These are phyloP conservation scores for Hypomontagnella monticulosa DNA, from an alignment of 495 filamentous ascomycete genomes.

Conservation along the genomic window DNA sequence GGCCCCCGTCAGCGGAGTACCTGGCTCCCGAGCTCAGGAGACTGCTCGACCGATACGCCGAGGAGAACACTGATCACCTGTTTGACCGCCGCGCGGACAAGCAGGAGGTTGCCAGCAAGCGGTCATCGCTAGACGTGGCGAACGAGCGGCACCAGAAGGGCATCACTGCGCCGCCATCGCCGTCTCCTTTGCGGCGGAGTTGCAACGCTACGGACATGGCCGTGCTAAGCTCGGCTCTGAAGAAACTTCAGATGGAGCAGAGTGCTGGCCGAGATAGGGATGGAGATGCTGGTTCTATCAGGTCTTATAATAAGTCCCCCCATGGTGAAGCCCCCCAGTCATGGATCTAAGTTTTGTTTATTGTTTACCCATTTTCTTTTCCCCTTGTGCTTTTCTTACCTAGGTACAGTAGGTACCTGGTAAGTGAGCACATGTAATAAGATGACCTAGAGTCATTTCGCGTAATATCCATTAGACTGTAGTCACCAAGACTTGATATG, in stretches of 20 bases:
- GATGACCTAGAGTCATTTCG: too few relatives aligned
- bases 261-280: background rate
- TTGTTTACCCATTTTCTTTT: background rate
- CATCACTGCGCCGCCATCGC: background rate
- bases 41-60: background rate
- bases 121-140: background rate
- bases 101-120: background rate
- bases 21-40: background rate
- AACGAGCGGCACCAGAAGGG: conserved; percentile 1
- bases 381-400: background rate
- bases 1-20: background rate
- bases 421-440: too few relatives aligned
- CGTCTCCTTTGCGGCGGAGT: conserved; percentile 14
- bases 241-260: background rate
- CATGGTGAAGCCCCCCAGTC: background rate
- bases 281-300: background rate
- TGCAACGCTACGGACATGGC: conserved; percentile 20
- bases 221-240: background rate
- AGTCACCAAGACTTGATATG: too few relatives aligned
- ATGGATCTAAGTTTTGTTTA: background rate
- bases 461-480: too few relatives aligned
- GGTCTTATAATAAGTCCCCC: too few relatives aligned
- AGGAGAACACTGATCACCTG: background rate
- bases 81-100: conserved; percentile 14
- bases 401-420: too few relatives aligned